Percentiles rank a stretch among this genome's conserved stretches.
Conservation (phyloP, 129 eudicot genomes). For the Tanacetum coccineum region DNA sequence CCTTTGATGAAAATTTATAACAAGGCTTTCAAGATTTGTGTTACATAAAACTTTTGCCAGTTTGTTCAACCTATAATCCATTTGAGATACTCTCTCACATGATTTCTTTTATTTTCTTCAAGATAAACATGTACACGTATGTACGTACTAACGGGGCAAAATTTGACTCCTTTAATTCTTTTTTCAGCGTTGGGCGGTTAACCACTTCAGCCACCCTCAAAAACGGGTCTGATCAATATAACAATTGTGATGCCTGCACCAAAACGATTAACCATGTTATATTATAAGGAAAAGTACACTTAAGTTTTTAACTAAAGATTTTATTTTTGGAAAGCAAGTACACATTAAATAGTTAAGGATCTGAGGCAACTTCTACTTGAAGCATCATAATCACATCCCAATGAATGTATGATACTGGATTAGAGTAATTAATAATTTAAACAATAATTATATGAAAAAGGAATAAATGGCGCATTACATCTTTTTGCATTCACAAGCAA, state of each 20-base stretch:
- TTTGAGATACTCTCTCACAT: no score
- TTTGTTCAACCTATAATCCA: no score
- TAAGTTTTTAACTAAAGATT: background rate
- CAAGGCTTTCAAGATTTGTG: no score
- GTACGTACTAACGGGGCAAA: no score
- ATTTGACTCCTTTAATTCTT: no score
- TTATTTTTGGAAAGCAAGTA: background rate
- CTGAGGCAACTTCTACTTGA: conserved; percentile 36
- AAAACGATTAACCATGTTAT: background rate
- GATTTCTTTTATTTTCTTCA: no score
- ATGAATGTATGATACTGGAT: conserved; percentile 21
- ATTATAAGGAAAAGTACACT: background rate
- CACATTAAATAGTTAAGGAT: background rate
- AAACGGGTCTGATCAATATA: background rate
- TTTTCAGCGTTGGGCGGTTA: no score
- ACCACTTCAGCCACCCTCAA: no score
- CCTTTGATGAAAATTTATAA: no score
- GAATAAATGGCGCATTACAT: conserved; percentile 5
- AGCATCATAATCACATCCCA: conserved; percentile 46
- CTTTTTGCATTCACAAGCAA: conserved; percentile 65
- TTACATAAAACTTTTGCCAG: no score
- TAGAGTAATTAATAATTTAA: background rate
- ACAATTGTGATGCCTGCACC: background rate
- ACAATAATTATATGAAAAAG: background rate
- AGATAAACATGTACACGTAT: background rate